These are phyloP conservation scores for Tolypocladium ovalisporum DNA, from an alignment of 2,329 filamentous ascomycete species.

Conservation along the genomic window DNA sequence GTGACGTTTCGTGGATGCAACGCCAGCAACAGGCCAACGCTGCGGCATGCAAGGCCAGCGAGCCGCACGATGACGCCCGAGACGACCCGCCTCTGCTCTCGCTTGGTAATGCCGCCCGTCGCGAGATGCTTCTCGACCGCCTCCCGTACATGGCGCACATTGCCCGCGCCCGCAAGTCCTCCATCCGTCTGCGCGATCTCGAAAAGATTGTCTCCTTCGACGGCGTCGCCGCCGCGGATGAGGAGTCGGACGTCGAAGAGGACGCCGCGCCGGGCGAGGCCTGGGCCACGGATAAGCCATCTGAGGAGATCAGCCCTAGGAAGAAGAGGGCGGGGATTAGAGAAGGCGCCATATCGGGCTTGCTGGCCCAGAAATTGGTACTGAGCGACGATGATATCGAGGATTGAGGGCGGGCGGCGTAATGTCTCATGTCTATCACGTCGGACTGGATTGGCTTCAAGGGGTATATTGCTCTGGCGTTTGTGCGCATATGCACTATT, in stretches of 20 bases:
- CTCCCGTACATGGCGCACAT: conserved; percentile 78
- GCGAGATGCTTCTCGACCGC: conserved; percentile 71
- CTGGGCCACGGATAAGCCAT: conserved; percentile 53
- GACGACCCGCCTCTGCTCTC: conserved; percentile 35
- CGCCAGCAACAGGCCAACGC: conserved; percentile 16
- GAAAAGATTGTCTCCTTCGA: conserved; percentile 59
- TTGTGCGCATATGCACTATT: background rate
- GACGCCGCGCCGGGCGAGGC: conserved; percentile 30
- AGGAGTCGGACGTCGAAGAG: conserved; percentile 34
- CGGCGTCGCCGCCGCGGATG: conserved; percentile 41
- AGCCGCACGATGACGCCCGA: conserved; percentile 8
- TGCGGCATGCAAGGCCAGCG: conserved; percentile 5
- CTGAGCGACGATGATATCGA: conserved; percentile 81
- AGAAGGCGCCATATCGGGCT: conserved; percentile 23
- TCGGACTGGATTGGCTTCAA: background rate
- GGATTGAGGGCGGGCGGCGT: conserved; percentile 35
- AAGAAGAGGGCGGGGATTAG: conserved; percentile 33
- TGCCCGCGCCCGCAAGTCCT: conserved; percentile 28
- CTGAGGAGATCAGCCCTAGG: conserved; percentile 39
- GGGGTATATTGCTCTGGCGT: background rate
- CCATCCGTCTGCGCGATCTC: conserved; percentile 43
- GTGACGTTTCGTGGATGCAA: conserved; percentile 23
- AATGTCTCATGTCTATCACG: background rate
- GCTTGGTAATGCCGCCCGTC: conserved; percentile 54
- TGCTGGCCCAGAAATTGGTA: conserved; percentile 54